These are phyloP conservation scores for Trichoderma atrobrunneum DNA, from an alignment of 2,329 filamentous ascomycete species.

Conservation along the genomic window DNA sequence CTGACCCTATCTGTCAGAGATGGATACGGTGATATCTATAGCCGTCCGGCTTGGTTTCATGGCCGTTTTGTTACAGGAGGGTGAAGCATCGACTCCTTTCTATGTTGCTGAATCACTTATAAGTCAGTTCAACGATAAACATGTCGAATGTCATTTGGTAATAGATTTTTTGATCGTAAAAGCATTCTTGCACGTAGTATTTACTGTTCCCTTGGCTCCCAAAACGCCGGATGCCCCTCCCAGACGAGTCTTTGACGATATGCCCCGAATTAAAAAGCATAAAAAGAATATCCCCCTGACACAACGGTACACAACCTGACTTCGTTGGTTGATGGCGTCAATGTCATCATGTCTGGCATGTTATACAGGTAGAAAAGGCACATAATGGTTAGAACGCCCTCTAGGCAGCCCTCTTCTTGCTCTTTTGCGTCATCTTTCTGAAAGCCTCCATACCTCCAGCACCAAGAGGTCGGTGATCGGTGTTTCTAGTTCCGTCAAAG, in stretches of 20 bases:
- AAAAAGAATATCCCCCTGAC: background rate
- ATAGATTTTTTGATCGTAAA: background rate
- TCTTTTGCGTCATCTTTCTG: slow-evolving; percentile 63
- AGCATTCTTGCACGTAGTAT: background rate
- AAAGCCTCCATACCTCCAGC: slow-evolving; percentile 64
- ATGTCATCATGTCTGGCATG: background rate
- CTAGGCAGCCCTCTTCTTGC: slow-evolving; percentile 47
- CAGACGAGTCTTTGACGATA: background rate
- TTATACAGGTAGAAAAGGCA: background rate
- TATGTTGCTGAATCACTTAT: background rate
- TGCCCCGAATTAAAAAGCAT: background rate
- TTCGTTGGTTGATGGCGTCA: background rate
- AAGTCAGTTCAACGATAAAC: background rate
- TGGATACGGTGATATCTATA: background rate
- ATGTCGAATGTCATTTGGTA: background rate
- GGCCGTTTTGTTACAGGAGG: background rate
- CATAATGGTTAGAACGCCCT: background rate
- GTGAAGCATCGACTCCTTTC: background rate
- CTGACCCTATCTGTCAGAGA: no score
- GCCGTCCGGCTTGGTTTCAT: background rate
- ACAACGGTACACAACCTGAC: background rate
- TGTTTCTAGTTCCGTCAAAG: slow-evolving; percentile 51
- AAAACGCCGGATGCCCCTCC: slow-evolving; percentile 11
- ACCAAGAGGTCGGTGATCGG: slow-evolving; percentile 59
- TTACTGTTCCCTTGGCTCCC: background rate